These are phyloP conservation scores for Eleusine coracana DNA, from an alignment of 176 grass and related monocot species.

Conservation along the genomic window DNA sequence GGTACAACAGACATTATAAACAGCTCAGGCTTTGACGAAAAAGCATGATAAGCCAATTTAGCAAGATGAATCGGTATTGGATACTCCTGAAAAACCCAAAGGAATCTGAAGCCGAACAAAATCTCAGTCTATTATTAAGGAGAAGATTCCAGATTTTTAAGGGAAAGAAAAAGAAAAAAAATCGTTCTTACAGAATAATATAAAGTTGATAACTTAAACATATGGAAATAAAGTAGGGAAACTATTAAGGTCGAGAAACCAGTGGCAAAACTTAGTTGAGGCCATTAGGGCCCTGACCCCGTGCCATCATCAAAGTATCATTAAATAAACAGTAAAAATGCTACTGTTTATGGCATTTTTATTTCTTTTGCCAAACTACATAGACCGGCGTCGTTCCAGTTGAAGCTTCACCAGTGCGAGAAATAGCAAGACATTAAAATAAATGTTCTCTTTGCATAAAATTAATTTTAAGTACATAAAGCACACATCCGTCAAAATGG, in stretches of 20 bases:
- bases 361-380: too few relatives aligned
- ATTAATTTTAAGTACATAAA: slow-evolving; percentile 45
- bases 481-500: slow-evolving; percentile 59
- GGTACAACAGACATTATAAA: too few relatives aligned
- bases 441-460: slow-evolving; percentile 46
- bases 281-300: too few relatives aligned
- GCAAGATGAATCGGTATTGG: slow-evolving; percentile 14
- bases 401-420: too few relatives aligned
- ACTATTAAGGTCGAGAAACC: slow-evolving; percentile 35
- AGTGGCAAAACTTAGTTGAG: too few relatives aligned
- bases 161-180: slow-evolving; percentile 33
- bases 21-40: background rate
- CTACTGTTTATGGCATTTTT: too few relatives aligned
- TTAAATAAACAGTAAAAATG: too few relatives aligned
- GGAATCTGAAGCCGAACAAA: slow-evolving; percentile 30
- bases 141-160: slow-evolving; percentile 20
- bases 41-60: slow-evolving; percentile 2
- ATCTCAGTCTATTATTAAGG: slow-evolving; percentile 11
- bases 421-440: slow-evolving; percentile 37
- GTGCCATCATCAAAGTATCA: too few relatives aligned
- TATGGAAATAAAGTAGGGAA: slow-evolving; percentile 4
- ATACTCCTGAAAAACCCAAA: slow-evolving; percentile 33
- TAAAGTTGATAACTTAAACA: slow-evolving; percentile 29
- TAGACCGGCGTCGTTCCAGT: too few relatives aligned
- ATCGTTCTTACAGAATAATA: slow-evolving; percentile 24